Evolutionary conservation across 768 basidiomycete genomes (phyloP).

Genomic region (Termitomyces bulborhizus): DNA sequence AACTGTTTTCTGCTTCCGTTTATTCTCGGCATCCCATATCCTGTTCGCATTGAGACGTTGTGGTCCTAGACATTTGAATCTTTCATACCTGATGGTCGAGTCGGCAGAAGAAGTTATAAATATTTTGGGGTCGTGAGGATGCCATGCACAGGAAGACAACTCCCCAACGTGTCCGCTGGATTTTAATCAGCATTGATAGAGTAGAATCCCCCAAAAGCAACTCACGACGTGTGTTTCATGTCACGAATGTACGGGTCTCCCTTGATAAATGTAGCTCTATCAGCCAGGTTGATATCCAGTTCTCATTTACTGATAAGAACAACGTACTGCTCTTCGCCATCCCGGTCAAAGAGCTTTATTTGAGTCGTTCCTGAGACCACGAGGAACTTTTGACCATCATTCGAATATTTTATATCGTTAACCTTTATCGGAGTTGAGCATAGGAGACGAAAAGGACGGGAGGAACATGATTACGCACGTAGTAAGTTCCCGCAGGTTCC

Average conservation of each 20-base stretch:
- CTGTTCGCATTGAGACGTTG: slow-evolving; percentile 29
- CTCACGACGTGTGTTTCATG: slow-evolving; percentile 97
- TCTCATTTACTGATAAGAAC: slow-evolving; percentile 11
- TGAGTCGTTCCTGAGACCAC: slow-evolving; percentile 86
- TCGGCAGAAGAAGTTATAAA: slow-evolving; percentile 96
- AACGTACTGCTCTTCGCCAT: slow-evolving; percentile 89
- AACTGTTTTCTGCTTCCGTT: slow-evolving; percentile 90
- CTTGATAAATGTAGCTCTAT: slow-evolving; percentile 76
- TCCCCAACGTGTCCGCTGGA: slow-evolving; percentile 91
- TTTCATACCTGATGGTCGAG: slow-evolving; percentile 78
- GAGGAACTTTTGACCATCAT: slow-evolving; percentile 80
- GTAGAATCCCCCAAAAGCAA: slow-evolving; percentile 9
- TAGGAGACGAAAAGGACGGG: slow-evolving; percentile 6
- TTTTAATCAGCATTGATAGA: not conserved
- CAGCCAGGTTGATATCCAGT: slow-evolving; percentile 42
- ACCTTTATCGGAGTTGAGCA: slow-evolving; percentile 43
- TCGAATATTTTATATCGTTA: slow-evolving; percentile 86
- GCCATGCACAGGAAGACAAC: slow-evolving; percentile 85
- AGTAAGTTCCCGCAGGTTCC: slow-evolving; percentile 92
- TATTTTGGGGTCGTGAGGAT: slow-evolving; percentile 75
- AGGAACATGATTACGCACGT: slow-evolving; percentile 42
- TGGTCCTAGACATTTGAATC: slow-evolving; percentile 7
- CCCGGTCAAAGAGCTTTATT: slow-evolving; percentile 84
- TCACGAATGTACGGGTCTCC: slow-evolving; percentile 98
- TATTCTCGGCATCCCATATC: slow-evolving; percentile 93